These are phyloP conservation scores for Gleditsia sinensis DNA, from an alignment of 306 rosid genomes.

Conservation along the genomic window DNA sequence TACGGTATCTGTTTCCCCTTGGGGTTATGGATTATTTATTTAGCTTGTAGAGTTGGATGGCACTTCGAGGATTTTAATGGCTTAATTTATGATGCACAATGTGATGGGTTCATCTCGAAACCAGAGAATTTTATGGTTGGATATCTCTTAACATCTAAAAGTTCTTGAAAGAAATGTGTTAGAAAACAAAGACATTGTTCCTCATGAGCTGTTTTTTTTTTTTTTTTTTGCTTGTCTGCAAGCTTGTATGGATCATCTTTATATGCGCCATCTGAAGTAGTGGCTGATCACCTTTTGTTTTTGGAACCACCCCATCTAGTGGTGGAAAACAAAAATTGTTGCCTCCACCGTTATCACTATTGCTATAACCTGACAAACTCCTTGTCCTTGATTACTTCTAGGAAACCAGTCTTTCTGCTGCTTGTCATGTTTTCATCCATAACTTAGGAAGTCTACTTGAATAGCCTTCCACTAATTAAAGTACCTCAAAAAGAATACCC, in stretches of 20 bases:
- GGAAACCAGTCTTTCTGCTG: background rate
- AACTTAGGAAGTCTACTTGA: too few relatives aligned
- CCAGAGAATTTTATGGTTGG: constrained; percentile 30
- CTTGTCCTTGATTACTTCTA: background rate
- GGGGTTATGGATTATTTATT: constrained; percentile 39
- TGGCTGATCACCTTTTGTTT: background rate
- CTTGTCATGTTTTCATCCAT: background rate
- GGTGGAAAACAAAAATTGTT: background rate
- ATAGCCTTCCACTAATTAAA: too few relatives aligned
- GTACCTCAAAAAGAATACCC: too few relatives aligned
- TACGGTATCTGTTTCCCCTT: constrained; percentile 43
- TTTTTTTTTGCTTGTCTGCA: background rate
- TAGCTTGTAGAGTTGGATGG: constrained; percentile 69
- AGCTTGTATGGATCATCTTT: constrained; percentile 6
- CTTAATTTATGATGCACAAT: constrained; percentile 54
- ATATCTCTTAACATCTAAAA: constrained; percentile 41
- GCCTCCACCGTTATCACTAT: background rate
- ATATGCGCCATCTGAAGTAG: background rate
- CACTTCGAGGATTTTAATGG: constrained; percentile 64
- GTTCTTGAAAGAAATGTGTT: constrained; percentile 42
- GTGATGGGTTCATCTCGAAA: constrained; percentile 34
- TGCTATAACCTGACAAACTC: background rate
- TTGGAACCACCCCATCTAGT: background rate
- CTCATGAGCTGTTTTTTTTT: constrained; percentile 17
- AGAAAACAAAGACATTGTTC: constrained; percentile 21